Percentiles rank a stretch among this genome's conserved stretches.
Conservation (phyloP, 257 asterid species). For the Orobanche coerulescens region DNA sequence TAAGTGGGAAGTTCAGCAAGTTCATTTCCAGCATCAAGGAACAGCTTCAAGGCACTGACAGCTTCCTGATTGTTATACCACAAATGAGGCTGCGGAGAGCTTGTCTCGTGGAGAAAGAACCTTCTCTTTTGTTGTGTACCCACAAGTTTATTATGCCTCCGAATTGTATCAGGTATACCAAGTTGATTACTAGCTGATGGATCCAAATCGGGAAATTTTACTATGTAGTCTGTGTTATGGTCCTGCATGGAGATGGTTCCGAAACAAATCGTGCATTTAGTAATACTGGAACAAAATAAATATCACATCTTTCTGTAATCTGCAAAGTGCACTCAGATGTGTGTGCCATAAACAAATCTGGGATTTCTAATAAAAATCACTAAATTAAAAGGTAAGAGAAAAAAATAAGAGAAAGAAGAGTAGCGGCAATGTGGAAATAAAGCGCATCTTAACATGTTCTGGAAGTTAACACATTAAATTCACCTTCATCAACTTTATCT, state of each 20-base stretch:
- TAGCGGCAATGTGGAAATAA: no score
- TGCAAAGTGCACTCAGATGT: no score
- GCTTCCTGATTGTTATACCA: conserved; percentile 71
- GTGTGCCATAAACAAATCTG: no score
- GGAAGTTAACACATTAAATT: no score
- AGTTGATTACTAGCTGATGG: conserved; percentile 36
- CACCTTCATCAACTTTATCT: no score
- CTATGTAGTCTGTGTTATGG: conserved; percentile 87
- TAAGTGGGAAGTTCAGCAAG: conserved; percentile 73
- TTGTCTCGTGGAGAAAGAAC: conserved; percentile 49
- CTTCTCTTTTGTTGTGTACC: conserved; percentile 38
- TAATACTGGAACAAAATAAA: neutral
- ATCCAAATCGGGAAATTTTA: conserved; percentile 85
- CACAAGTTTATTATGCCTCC: conserved; percentile 33
- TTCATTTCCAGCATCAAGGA: conserved; percentile 76
- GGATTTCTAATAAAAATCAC: no score
- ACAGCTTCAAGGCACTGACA: conserved; percentile 59
- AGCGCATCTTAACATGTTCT: no score
- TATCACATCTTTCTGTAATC: no score
- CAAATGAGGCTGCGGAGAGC: conserved; percentile 67
- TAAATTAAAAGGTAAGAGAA: no score
- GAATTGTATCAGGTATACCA: conserved; percentile 24
- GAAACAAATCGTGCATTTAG: neutral
- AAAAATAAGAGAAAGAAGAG: no score
- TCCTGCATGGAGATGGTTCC: conserved; percentile 41